Evolutionary conservation across 805 yeast genomes (phyloP).

Genomic region (Pichia membranifaciens): DNA sequence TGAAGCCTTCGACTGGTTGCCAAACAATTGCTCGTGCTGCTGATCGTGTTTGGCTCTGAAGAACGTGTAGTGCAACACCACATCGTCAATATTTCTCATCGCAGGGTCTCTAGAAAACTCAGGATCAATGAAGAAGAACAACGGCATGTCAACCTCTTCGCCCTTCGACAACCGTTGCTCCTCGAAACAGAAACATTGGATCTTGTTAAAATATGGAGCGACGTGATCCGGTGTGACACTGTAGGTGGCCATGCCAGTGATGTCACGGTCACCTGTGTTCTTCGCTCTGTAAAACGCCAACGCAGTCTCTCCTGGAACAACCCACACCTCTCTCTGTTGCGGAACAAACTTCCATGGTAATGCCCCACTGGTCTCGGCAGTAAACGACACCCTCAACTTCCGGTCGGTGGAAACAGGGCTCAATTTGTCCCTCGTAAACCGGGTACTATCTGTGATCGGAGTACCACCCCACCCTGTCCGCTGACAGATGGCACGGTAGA

Average conservation of each 20-base stretch:
- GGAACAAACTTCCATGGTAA: slow-evolving; percentile 95
- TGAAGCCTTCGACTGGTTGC: slow-evolving; percentile 18
- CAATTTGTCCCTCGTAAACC: slow-evolving; percentile 81
- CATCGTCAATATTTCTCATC: slow-evolving; percentile 85
- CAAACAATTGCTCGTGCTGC: slow-evolving; percentile 24
- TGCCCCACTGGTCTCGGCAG: slow-evolving; percentile 85
- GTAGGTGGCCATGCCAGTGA: slow-evolving; percentile 98
- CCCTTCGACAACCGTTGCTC: slow-evolving; percentile 92
- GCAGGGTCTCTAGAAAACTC: slow-evolving; percentile 90
- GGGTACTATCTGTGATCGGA: slow-evolving; percentile 78
- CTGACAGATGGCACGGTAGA: slow-evolving; percentile 86
- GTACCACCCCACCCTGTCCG: slow-evolving; percentile 96
- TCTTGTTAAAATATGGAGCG: slow-evolving; percentile 93
- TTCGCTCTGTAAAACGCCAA: slow-evolving; percentile 91
- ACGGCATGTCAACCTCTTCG: slow-evolving; percentile 98
- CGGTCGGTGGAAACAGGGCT: slow-evolving; percentile 82
- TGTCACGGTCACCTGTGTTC: slow-evolving; percentile 78
- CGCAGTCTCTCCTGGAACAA: slow-evolving; percentile 97
- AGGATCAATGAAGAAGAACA: slow-evolving; percentile 94
- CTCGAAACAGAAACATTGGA: slow-evolving; percentile 97
- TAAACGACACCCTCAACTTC: slow-evolving; percentile 77
- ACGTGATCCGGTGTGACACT: slow-evolving; percentile 95
- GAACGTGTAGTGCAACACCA: slow-evolving; percentile 87
- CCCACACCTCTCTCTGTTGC: slow-evolving; percentile 86
- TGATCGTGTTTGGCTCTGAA: slow-evolving; percentile 52